Base-by-base conservation (phyloP, 441 rosid genomes). In the Brassica balearica region DNA sequence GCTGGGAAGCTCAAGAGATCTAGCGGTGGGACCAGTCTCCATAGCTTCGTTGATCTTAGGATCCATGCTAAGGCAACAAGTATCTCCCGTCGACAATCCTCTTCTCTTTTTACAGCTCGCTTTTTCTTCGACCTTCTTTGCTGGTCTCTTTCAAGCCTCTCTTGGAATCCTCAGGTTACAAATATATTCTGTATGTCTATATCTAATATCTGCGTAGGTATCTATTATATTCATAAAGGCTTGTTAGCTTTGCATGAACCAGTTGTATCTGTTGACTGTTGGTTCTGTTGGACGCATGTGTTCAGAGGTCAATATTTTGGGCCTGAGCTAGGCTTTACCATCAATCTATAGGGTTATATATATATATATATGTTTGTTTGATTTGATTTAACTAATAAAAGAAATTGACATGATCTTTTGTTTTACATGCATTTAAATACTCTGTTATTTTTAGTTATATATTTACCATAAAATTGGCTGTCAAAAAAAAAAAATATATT, bases 1-100 rank as follows among this genome's bases (percentile, higher is more conserved):
- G 12, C 85, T 94, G 53, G 98, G 98, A 71, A 94, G 98, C 86
- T 94, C 98, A 12, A 86, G 95, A 80, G 97, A 94, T 75, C 89
- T 94, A 27, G 98, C 97, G 2, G 97, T 92, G 10, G 98, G 98
- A 17, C 97, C 98, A 14, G 95, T 94, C 23, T 94, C 98, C 1
- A 94, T 94, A 71, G 95, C 97, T 27, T 94, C 98, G 58, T 87
- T 94, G 67, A 87, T 94, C 32, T 70, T 94, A 80, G 98, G 98
- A 51, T 92, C 97, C 76, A 94, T 94, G 98, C 87, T 94, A 56
- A 85, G 86, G 59, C 94, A 94, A 77, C 83, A 89, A 87, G 97
- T 87, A 11, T 94, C 98, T 34, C 95, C 97, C 7, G 51, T 86
- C 36, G 79, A 75, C 63, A 82, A 94, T 58, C 87, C 90, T 68